A percentile compares a stretch with the other conserved stretches of the same genome.
These are phyloP conservation scores for Elsinoe arachidis DNA, from an alignment of 2,329 filamentous ascomycete species.

Conservation along the genomic window DNA sequence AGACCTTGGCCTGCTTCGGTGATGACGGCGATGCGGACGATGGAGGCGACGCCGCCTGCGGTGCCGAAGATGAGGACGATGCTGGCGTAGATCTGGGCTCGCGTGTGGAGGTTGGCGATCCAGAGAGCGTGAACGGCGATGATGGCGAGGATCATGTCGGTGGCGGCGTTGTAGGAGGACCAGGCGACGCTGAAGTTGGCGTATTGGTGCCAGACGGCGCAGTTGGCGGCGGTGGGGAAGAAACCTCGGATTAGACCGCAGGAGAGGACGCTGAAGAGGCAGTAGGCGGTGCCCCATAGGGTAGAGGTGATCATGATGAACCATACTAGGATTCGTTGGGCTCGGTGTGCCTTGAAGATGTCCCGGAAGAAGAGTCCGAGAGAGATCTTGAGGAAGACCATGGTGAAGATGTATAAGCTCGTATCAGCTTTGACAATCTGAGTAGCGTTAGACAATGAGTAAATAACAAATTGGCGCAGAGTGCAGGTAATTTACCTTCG, in stretches of 20 bases:
- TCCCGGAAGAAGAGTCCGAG: constrained; percentile 44
- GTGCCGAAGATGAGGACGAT: background rate
- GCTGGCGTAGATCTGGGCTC: background rate
- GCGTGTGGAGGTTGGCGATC: constrained; percentile 14
- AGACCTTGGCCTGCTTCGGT: constrained; percentile 16
- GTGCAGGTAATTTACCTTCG: background rate
- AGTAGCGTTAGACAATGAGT: background rate
- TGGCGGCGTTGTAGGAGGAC: constrained; percentile 26
- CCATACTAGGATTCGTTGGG: constrained; percentile 37
- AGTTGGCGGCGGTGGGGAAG: constrained; percentile 22
- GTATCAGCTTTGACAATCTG: constrained; percentile 5
- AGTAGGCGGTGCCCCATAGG: constrained; percentile 37
- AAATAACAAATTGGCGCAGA: too few species aligned
- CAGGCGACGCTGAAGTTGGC: constrained; percentile 13
- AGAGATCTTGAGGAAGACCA: constrained; percentile 39
- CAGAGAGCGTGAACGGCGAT: constrained; percentile 30
- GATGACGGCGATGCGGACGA: constrained; percentile 6
- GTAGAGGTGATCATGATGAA: constrained; percentile 35
- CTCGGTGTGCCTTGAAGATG: constrained; percentile 32
- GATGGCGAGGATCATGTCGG: constrained; percentile 30
- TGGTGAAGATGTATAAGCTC: constrained; percentile 38
- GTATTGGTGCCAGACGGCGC: constrained; percentile 11
- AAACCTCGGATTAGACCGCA: constrained; percentile 41
- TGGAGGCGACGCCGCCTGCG: background rate
- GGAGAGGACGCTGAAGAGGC: constrained; percentile 42